A percentile compares a stretch with the other conserved stretches of the same genome.
Evolutionary conservation across 306 rosid genomes (phyloP).

Genomic region (Vigna hirtella): DNA sequence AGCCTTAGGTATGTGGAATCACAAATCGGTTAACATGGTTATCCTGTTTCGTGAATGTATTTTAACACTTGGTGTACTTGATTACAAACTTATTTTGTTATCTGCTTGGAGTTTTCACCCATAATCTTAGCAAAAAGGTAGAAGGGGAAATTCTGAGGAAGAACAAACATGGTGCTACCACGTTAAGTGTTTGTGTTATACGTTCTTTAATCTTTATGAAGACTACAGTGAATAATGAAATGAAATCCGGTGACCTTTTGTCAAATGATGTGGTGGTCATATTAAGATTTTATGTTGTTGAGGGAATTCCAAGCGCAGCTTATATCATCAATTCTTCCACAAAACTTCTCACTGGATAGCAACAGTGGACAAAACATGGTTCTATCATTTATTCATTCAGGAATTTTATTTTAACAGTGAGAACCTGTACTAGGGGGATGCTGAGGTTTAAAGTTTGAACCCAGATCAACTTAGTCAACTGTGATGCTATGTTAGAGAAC

Average conservation of each 20-base stretch:
- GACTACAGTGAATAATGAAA: background rate
- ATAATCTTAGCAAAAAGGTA: slow-evolving; percentile 22
- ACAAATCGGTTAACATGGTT: background rate
- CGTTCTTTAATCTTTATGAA: background rate
- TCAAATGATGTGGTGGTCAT: background rate
- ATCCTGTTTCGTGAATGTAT: slow-evolving; percentile 25
- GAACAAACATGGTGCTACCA: background rate
- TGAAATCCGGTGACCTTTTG: slow-evolving; percentile 20
- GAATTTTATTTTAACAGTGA: slow-evolving; percentile 8
- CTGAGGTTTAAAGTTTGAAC: slow-evolving; percentile 5
- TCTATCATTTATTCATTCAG: background rate
- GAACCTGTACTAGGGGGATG: background rate
- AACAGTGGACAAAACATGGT: slow-evolving; percentile 1
- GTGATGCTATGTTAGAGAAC: slow-evolving; percentile 1
- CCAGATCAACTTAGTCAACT: background rate
- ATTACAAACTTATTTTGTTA: background rate
- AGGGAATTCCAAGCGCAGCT: background rate
- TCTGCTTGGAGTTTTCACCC: slow-evolving; percentile 9
- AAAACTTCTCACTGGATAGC: background rate
- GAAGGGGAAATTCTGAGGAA: slow-evolving; percentile 18
- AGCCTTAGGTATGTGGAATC: background rate
- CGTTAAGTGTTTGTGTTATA: slow-evolving; percentile 16
- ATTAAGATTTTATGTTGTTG: slow-evolving; percentile 22
- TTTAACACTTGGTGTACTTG: slow-evolving; percentile 11
- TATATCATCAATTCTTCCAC: background rate